phyloP scores from a whole-genome alignment of 148 eudicot species.

The Cornus kousa region DNA sequence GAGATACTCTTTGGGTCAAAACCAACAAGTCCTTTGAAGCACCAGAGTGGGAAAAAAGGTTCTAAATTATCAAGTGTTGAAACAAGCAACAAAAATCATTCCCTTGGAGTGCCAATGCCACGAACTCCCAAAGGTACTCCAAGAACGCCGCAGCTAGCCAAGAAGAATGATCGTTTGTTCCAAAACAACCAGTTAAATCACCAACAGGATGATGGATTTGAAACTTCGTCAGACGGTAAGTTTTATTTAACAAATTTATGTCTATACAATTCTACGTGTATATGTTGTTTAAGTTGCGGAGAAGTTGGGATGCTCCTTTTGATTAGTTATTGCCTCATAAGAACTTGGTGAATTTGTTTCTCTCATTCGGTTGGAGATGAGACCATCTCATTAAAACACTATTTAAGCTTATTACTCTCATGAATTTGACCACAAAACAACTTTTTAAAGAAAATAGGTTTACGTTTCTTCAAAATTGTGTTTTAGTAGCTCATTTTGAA shows the following conservation, averaged over 20 bases:
- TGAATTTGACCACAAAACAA: not conserved
- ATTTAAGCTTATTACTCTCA: not conserved
- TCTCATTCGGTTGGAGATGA: not conserved
- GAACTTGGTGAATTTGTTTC: not conserved
- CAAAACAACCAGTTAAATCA: constrained; percentile 26
- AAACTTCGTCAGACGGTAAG: constrained; percentile 60
- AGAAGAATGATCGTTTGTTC: constrained; percentile 39
- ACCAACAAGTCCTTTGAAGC: constrained; percentile 83
- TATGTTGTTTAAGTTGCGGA: not conserved
- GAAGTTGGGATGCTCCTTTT: not conserved
- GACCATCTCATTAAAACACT: not conserved
- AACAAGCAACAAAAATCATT: constrained; percentile 49
- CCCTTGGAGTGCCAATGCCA: constrained; percentile 51
- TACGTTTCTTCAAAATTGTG: not conserved
- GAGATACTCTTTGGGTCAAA: constrained; percentile 84
- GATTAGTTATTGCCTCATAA: not conserved
- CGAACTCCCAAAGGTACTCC: constrained; percentile 76
- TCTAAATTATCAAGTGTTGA: constrained; percentile 60
- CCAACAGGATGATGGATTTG: constrained; percentile 42
- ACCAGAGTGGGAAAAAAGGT: constrained; percentile 59
- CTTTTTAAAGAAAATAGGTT: too few relatives aligned
- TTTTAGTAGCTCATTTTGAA: not conserved
- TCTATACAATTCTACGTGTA: not conserved
- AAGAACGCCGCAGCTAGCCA: constrained; percentile 43
- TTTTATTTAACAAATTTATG: not conserved